Percentiles rank a stretch among this genome's conserved stretches.
These are phyloP conservation scores for Fraxinus baroniana DNA, from an alignment of 305 asterid genomes.

Conservation along the genomic window DNA sequence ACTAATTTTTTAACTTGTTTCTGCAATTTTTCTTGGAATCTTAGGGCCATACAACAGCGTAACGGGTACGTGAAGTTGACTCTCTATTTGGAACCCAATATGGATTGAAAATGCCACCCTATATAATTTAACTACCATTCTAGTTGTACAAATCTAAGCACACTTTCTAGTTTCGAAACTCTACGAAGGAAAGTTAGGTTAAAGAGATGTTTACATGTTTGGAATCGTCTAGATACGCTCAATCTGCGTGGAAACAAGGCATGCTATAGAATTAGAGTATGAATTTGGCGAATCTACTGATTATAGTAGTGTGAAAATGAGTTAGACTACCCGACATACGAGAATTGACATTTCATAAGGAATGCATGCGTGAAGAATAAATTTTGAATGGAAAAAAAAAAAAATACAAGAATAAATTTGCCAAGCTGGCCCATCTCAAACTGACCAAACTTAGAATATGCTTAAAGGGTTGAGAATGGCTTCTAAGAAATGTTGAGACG, in stretches of 20 bases:
- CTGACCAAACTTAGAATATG: background rate
- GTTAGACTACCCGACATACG: background rate
- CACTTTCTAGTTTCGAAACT: background rate
- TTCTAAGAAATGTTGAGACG: background rate
- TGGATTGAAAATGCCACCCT: background rate
- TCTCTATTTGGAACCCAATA: slow-evolving; percentile 6
- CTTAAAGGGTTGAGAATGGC: background rate
- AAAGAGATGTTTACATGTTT: background rate
- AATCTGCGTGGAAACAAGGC: background rate
- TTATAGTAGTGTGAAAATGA: no score
- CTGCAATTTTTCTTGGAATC: slow-evolving; percentile 30
- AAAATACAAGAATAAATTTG: no score
- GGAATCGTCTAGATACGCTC: background rate
- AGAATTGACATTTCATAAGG: background rate
- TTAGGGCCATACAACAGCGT: slow-evolving; percentile 35
- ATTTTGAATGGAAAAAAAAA: no score
- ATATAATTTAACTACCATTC: background rate
- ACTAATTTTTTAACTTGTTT: background rate
- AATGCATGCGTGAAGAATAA: no score
- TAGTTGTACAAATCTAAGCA: background rate
- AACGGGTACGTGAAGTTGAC: slow-evolving; percentile 42
- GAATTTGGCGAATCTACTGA: background rate
- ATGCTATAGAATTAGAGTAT: background rate
- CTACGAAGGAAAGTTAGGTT: background rate
- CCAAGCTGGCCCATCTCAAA: no score